Evolutionary conservation across 2,329 filamentous ascomycete species (phyloP), one percentile per base, ranked within the genome.

Genomic region (Pseudopyricularia cyperi): DNA sequence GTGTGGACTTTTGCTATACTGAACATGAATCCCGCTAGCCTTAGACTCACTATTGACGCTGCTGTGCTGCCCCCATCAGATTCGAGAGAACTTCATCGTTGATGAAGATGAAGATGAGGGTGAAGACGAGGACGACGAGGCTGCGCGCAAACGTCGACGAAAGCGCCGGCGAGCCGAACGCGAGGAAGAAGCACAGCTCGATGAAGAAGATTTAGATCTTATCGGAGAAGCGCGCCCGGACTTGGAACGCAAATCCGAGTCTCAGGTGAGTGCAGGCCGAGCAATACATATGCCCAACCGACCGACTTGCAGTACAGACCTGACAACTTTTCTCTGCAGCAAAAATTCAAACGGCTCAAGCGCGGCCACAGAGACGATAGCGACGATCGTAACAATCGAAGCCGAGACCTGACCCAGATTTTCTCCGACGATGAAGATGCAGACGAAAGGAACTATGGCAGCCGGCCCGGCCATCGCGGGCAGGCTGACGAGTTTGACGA

Each of bases 291-390:
- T 7, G 7, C 19, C 12, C 17, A 26, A n/a, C 24, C 48, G 9
- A 30, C 35, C 33, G 46, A 4, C 24, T 48, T 32, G 4, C 15
- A 19, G 8, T 26, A 33, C 17, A 11, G 0, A 32, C 9, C 37
- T 51, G 26, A 51, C 34, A 44, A 7, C 6, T 32, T 2, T 11
- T 11, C 11, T 5, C 33, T 3, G 44, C 57, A 95, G 84, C 84
- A 85, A 59, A 94, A 95, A 65, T 95, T 94, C 75, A 98, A 98
- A 70, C 87, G 93, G 39, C 80, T 98, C 52, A 98, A 97, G 74
- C 87, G 89, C 57, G 91, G 93, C 52, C 88, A 91, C 58, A 79
- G 86, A 55, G 83, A 85, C 57, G 84, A 89, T 56, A 19, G 28
- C 28, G 80, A 79, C 52, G 78, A 89, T 49, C 77, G 80, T 22